Conservation (phyloP, 2,329 filamentous ascomycete species). For the Diaporthe batatas region DNA sequence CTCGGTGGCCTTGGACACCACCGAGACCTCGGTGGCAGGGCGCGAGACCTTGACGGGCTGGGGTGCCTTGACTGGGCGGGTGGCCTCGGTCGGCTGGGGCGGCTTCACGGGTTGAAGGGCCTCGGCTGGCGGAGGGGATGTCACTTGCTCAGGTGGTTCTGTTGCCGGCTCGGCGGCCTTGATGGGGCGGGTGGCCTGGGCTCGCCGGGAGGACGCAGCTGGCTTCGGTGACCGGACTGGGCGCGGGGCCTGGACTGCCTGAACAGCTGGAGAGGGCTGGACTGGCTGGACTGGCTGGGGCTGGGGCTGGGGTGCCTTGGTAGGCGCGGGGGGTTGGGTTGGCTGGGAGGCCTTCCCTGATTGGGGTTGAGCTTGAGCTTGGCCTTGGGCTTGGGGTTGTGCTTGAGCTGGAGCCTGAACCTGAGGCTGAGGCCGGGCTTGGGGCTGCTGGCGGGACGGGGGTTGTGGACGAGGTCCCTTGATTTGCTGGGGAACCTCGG, state of each 20-base stretch:
- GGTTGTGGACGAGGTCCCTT: slow-evolving; percentile 25
- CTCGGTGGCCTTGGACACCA: not conserved
- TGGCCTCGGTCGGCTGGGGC: slow-evolving; percentile 20
- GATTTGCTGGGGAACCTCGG: not conserved
- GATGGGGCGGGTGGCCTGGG: slow-evolving; percentile 20
- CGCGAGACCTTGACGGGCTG: slow-evolving; percentile 22
- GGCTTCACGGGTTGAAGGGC: slow-evolving; percentile 30
- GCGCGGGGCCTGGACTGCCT: slow-evolving; percentile 15
- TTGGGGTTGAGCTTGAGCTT: not conserved
- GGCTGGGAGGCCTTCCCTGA: not conserved
- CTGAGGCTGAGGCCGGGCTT: not conserved
- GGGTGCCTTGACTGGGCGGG: slow-evolving; percentile 22
- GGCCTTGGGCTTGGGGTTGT: not conserved
- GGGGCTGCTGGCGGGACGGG: not conserved
- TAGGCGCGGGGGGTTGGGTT: not conserved
- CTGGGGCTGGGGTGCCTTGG: not conserved
- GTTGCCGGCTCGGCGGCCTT: slow-evolving; percentile 7
- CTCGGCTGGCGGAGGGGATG: slow-evolving; percentile 19
- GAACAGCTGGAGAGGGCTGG: not conserved
- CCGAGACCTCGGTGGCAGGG: not conserved
- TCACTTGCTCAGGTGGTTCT: slow-evolving; percentile 5
- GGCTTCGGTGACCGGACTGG: slow-evolving; percentile 13
- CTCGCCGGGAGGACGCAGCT: slow-evolving; percentile 7
- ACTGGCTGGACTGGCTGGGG: not conserved
- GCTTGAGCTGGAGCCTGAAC: not conserved